Evolutionary conservation across 352 stramenopile species (phyloP), one percentile per base, ranked within the genome.

Genomic region (Aphanomyces astaci): DNA sequence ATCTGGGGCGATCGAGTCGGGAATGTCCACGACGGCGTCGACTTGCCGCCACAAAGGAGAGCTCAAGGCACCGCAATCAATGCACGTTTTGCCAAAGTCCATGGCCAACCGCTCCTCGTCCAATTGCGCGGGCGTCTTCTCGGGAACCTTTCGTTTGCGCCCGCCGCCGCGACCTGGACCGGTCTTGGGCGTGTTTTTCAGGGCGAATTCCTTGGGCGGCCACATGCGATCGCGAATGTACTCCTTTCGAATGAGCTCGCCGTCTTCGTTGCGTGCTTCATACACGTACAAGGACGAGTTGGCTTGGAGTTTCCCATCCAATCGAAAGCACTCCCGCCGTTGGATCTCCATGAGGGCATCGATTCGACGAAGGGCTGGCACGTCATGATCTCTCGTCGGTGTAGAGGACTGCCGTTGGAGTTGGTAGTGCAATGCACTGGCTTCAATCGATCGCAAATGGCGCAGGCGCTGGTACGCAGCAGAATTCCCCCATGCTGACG

Each of bases 171-270:
- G 4, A 73, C 76, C 25, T 74, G 64, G 33, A 74, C 77, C 74
- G 91, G 80, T 73, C 60, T 88, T 88, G 4, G 62, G 39, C 22
- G 75, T 71, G 2, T 75, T 72, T 64, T 90, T 90, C n/a, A 84
- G 66, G 40, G 80, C 75, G 66, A 92, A 91, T 68, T 91, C 86
- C 28, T 76, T 78, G 0, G 86, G 86, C 24, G 86, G 86, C 86
- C 86, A 95, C 27, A 75, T 63, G 3, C 82, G 82, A 4, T 92
- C 83, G 22, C 82, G 83, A 40, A 85, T 76, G 48, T 22, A 68
- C 62, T 72, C 63, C 4, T 22, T 55, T 32, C 62, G 62, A 43
- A 68, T 53, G 32, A 53, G n/a, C 48, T 68, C 62, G 13, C 62
- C 62, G 27, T 68, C 62, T 60, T 59, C 62, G 39, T 68, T 68